These are phyloP conservation scores for Ensete ventricosum DNA, from an alignment of 176 grass and related monocot genomes.

Conservation along the genomic window DNA sequence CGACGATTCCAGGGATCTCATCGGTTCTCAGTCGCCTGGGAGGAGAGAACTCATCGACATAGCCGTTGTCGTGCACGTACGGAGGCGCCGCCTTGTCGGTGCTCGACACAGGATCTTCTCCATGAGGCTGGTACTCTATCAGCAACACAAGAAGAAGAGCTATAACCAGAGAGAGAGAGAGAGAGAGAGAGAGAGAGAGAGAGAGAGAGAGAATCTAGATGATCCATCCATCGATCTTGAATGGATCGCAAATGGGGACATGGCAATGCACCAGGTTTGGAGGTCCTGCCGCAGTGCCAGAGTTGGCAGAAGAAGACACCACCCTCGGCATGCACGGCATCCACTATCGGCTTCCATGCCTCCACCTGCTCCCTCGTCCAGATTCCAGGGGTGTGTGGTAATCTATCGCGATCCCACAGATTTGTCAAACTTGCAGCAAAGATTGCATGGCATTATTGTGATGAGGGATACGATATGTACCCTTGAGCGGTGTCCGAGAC, in stretches of 20 bases:
- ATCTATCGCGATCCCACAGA: not conserved
- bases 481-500: constrained; percentile 51
- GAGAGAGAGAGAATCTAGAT: not conserved
- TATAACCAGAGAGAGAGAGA: not conserved
- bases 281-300: constrained; percentile 43
- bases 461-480: not conserved
- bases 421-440: not conserved
- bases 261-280: constrained; percentile 21
- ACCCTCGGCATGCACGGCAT: constrained; percentile 40
- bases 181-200: too few species aligned
- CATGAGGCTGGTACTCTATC: constrained; percentile 38
- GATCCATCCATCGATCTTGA: not conserved
- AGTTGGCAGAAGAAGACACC: constrained; percentile 55
- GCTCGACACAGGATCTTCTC: constrained; percentile 43
- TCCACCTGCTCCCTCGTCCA: constrained; percentile 41
- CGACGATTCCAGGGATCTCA: constrained; percentile 32
- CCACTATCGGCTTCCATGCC: constrained; percentile 41
- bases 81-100: constrained; percentile 28
- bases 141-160: not conserved
- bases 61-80: constrained; percentile 1
- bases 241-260: too few species aligned
- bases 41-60: constrained; percentile 15
- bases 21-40: constrained; percentile 18
- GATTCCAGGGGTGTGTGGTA: constrained; percentile 28
- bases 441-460: not conserved